These are phyloP conservation scores for Manihot esculenta DNA, from an alignment of 441 rosid genomes.

Conservation along the genomic window DNA sequence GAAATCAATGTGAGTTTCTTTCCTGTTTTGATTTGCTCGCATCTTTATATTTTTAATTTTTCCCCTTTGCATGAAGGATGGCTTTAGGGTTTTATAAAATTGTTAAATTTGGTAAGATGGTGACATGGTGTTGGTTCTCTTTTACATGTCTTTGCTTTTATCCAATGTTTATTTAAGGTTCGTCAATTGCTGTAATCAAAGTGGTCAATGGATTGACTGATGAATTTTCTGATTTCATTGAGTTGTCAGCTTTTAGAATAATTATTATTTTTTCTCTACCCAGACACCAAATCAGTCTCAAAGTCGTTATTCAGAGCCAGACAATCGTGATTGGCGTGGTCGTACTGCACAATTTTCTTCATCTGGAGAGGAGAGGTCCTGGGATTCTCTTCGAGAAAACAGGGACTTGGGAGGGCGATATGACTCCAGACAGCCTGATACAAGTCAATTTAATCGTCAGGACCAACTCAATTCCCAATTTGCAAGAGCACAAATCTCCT, in stretches of 20 bases:
- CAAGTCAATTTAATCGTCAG: constrained; percentile 55
- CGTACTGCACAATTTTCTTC: constrained; percentile 58
- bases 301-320: constrained; percentile 72
- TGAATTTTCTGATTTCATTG: neutral
- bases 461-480: constrained; percentile 56
- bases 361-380: constrained; percentile 70
- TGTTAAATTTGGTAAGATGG: neutral
- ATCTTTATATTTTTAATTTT: neutral
- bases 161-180: neutral
- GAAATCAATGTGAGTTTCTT: constrained; percentile 60
- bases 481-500: constrained; percentile 39
- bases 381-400: constrained; percentile 54
- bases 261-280: constrained; percentile 7
- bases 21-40: constrained; percentile 7
- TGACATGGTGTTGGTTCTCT: neutral
- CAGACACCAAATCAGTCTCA: constrained; percentile 53
- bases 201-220: neutral
- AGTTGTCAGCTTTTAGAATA: neutral
- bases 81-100: too few species aligned
- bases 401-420: constrained; percentile 46
- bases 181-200: neutral
- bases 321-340: constrained; percentile 87
- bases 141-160: neutral
- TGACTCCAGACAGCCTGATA: constrained; percentile 48
- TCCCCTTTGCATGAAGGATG: neutral